Conservation (phyloP, 306 rosid species). For the Lathyrus tuberosus region DNA sequence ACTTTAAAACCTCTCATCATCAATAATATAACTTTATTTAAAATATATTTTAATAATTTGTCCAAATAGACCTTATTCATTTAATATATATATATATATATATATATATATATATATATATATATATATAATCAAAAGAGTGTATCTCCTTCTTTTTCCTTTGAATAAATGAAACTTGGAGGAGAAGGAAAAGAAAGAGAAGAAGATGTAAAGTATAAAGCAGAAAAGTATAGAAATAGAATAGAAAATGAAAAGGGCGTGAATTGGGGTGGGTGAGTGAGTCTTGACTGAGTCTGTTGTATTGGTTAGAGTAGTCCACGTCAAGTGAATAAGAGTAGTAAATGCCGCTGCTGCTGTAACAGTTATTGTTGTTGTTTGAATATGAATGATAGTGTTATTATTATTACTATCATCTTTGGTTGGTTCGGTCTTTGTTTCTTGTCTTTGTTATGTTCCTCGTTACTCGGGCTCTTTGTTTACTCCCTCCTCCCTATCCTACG, state of each 20-base stretch:
- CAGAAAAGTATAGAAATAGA: not conserved
- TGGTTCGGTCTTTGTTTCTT: not conserved
- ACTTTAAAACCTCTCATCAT: too few relatives aligned
- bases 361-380: slow-evolving; percentile 10
- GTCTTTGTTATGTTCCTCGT: slow-evolving; percentile 37
- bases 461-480: slow-evolving; percentile 45
- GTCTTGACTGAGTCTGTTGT: not conserved
- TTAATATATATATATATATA: too few relatives aligned
- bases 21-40: too few relatives aligned
- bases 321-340: slow-evolving; percentile 31
- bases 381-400: slow-evolving; percentile 1
- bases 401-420: not conserved
- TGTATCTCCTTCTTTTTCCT: too few relatives aligned
- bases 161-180: not conserved
- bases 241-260: not conserved
- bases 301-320: slow-evolving; percentile 41
- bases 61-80: too few relatives aligned
- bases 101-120: too few relatives aligned
- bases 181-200: not conserved
- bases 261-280: not conserved
- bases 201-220: not conserved
- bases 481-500: slow-evolving; percentile 51
- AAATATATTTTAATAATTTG: too few relatives aligned
- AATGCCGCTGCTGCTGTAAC: slow-evolving; percentile 36
- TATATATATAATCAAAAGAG: too few relatives aligned